Percentiles rank a stretch among this genome's conserved stretches.
Conservation (phyloP, 805 yeast genomes). For the Lipomyces sp. region DNA sequence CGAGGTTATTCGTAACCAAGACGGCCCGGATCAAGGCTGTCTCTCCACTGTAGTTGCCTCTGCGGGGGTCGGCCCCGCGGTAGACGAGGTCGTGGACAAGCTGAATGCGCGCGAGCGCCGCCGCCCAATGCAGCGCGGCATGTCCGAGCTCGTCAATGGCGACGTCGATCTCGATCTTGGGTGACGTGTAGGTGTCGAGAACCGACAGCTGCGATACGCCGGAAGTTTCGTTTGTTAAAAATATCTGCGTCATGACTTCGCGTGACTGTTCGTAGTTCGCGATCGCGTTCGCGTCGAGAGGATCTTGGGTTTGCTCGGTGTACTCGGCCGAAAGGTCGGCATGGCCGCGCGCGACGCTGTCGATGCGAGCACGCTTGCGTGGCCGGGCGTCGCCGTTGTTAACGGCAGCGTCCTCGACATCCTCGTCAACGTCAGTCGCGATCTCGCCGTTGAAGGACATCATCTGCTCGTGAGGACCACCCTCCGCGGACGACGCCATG, state of each 20-base stretch:
- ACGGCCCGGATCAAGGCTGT: slow-evolving; percentile 82
- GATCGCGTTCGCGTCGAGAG: slow-evolving; percentile 30
- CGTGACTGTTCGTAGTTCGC: slow-evolving; percentile 41
- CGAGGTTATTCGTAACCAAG: slow-evolving; percentile 78
- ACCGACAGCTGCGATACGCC: slow-evolving; percentile 37
- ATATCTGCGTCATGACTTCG: slow-evolving; percentile 50
- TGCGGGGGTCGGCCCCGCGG: slow-evolving; percentile 61
- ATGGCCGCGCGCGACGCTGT: background rate
- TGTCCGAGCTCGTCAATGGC: slow-evolving; percentile 93
- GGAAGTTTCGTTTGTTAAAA: slow-evolving; percentile 44
- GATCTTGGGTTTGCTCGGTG: slow-evolving; percentile 12
- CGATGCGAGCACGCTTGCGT: slow-evolving; percentile 20
- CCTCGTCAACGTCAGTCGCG: slow-evolving; percentile 25
- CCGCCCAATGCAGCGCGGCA: slow-evolving; percentile 93
- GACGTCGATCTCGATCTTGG: slow-evolving; percentile 62
- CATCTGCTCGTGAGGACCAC: background rate
- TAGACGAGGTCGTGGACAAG: slow-evolving; percentile 67
- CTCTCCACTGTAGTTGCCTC: slow-evolving; percentile 82
- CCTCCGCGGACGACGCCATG: slow-evolving; percentile 2
- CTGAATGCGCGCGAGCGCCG: slow-evolving; percentile 76
- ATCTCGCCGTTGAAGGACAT: slow-evolving; percentile 11
- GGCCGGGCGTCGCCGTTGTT: slow-evolving; percentile 17
- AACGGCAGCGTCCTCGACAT: slow-evolving; percentile 2
- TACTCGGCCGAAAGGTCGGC: background rate
- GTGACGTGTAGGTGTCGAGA: slow-evolving; percentile 29